Base-by-base conservation (phyloP, 2,329 filamentous ascomycete species). In the Venturia nashicola region DNA sequence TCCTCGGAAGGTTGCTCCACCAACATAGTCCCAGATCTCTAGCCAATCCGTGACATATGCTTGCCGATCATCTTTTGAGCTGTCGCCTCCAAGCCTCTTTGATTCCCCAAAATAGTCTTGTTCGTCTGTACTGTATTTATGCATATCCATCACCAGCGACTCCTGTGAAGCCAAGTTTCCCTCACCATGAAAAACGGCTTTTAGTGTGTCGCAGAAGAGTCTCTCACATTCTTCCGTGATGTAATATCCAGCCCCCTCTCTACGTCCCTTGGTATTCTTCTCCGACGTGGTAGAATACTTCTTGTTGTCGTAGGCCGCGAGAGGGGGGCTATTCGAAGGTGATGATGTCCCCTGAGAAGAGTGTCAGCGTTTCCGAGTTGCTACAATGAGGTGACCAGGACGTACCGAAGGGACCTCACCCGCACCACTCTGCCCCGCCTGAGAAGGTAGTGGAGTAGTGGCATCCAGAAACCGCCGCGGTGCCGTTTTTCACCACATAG, bases 151-250 rank as follows among this genome's bases (percentile, higher is more conserved):
- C 84, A 88, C 87, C 85, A 88, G 85, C 85, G 90, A 93, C 88
- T 85, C 88, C 85, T 86, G 83, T 81, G 80, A 79, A 76, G 79
- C 83, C 82, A 80, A 77, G 79, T 86, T 86, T 89, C 88, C 86
- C 91, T 95, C 91, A 96, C 90, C 92, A 83, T 88, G 89, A 86
- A 97, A 96, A 82, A 90, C 88, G 81, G 87, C 81, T 80, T 85
- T 89, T 86, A 96, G 90, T 84, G 87, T 88, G 88, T 93, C 91
- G 81, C 92, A 96, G 86, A 96, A 96, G 88, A 96, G 93, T 84
- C 92, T 97, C 91, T 96, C 92, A 96, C 92, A 96, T 90, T 96
- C 91, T 91, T 89, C 91, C 90, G 89, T 91, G 84, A 96, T 96
- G 82, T 80, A 90, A 86, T 89, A 90, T 57, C 23, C 86, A 87